These are phyloP conservation scores for Syzygium oleosum DNA, from an alignment of 345 rosid species.

Conservation along the genomic window DNA sequence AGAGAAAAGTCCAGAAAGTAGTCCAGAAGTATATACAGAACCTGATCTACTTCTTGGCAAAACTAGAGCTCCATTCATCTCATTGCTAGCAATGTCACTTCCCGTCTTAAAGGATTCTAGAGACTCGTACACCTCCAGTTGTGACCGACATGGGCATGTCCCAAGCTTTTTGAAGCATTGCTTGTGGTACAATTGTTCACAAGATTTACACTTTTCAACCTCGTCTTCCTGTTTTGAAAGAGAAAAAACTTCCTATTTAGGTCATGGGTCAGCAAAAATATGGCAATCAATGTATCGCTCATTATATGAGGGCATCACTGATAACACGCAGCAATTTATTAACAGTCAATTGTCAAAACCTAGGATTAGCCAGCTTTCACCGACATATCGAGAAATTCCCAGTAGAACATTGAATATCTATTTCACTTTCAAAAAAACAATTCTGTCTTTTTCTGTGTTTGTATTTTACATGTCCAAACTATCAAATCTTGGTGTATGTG, in stretches of 20 bases:
- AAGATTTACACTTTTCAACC: constrained; percentile 48
- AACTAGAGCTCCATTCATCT: constrained; percentile 19
- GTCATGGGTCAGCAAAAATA: not conserved
- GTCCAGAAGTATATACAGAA: constrained; percentile 31
- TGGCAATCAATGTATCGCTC: not conserved
- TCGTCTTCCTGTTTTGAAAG: constrained; percentile 61
- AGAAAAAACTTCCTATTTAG: not conserved
- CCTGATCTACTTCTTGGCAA: constrained; percentile 35
- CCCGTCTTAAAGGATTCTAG: constrained; percentile 5
- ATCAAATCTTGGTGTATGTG: not conserved
- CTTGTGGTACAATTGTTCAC: constrained; percentile 61
- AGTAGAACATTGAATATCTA: not conserved
- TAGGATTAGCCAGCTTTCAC: not conserved
- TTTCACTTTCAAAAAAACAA: not conserved
- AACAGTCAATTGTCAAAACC: not conserved
- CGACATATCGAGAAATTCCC: not conserved
- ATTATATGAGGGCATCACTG: not conserved
- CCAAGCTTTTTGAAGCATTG: constrained; percentile 60
- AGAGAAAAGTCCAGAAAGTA: constrained; percentile 55
- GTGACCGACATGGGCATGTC: constrained; percentile 60
- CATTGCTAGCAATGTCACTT: constrained; percentile 12
- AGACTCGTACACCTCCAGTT: constrained; percentile 15
- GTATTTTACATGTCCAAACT: not conserved
- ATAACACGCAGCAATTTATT: not conserved
- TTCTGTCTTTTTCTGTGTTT: not conserved